Percentiles rank a stretch among this genome's conserved stretches.
Conservation (phyloP, 2,329 filamentous ascomycete species). For the Claviceps sp. region DNA sequence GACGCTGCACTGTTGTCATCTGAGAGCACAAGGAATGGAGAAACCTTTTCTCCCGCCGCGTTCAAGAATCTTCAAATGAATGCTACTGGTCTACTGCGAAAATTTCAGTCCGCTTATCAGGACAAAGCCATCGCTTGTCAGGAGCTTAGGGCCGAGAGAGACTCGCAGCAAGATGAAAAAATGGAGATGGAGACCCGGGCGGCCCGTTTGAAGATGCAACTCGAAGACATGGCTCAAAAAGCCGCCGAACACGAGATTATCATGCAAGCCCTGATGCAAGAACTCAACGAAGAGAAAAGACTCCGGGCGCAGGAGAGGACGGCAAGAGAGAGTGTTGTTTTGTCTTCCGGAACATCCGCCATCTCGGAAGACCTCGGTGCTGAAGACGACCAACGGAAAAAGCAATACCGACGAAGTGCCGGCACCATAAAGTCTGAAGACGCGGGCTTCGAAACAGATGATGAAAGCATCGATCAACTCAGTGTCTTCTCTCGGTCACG, state of each 20-base stretch:
- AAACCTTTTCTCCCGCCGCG: conserved; percentile 43
- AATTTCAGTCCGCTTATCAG: conserved; percentile 46
- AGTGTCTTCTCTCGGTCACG: conserved; percentile 49
- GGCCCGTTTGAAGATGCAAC: conserved; percentile 41
- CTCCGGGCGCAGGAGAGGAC: conserved; percentile 26
- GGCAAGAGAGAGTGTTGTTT: conserved; percentile 14
- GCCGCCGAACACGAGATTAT: conserved; percentile 39
- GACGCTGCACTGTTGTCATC: conserved; percentile 39
- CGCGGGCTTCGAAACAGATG: conserved; percentile 36
- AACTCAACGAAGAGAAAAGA: conserved; percentile 38
- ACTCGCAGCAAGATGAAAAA: conserved; percentile 39
- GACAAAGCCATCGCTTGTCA: conserved; percentile 34
- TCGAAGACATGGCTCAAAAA: conserved; percentile 43
- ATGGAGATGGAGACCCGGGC: conserved; percentile 41
- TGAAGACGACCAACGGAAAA: conserved; percentile 34
- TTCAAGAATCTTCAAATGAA: conserved; percentile 49
- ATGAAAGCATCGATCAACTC: conserved; percentile 33
- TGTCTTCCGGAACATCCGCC: conserved; percentile 26
- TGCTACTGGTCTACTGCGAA: conserved; percentile 39
- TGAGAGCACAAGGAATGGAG: conserved; percentile 26
- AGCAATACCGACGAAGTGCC: conserved; percentile 28
- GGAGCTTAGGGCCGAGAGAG: conserved; percentile 40
- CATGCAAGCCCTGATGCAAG: conserved; percentile 35
- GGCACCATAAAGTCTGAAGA: conserved; percentile 31
- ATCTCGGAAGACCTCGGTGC: conserved; percentile 39